Base-by-base conservation (phyloP, 2,329 filamentous ascomycete species). In the Microdochium trichocladiopsis region DNA sequence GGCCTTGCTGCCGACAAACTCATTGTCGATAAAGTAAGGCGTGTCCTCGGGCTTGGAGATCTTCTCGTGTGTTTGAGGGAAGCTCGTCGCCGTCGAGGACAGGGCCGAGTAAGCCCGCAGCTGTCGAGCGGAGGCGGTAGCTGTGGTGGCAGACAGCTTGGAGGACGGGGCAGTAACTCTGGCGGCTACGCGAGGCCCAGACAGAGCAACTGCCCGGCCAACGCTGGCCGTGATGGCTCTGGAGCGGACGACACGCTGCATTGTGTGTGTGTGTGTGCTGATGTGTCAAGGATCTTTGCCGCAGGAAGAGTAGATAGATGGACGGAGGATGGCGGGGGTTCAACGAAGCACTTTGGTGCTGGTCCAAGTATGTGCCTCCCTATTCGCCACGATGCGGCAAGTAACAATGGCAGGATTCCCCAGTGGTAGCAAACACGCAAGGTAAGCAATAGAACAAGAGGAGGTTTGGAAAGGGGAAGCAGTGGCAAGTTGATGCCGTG, bases 11-110 rank as follows among this genome's bases (percentile, higher is more conserved):
- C 78, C 71, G 51, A 85, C 73, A 66, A 93, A 91, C 67, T 87
- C 73, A 73, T 94, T 94, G 76, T 94, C 81, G 60, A 94, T 67
- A 68, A 94, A 94, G 75, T 88, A 91, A 25, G 84, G 86, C 14
- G 89, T 93, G 66, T 92, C 82, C 61, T 79, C 71, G 36, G 87
- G 83, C 54, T 80, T 70, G 59, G 79, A 63, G 61, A 90, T 84
- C 72, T 83, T 83, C 51, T 87, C 84, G 73, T 94, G 89, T 22
- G 77, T 83, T 51, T 76, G 86, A 24, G 86, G 87, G 69, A 86
- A 93, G 66, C 71, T 78, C 48, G 77, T 77, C 11, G 80, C 72
- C 21, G 77, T 80, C 52, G 77, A 81, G 45, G 76, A 73, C 51
- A 83, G 70, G 16, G 75, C 74, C 48, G 72, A 72, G 54, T 75